These are phyloP conservation scores for Phoenix dactylifera DNA, from an alignment of 176 grass and related monocot species.

Conservation along the genomic window DNA sequence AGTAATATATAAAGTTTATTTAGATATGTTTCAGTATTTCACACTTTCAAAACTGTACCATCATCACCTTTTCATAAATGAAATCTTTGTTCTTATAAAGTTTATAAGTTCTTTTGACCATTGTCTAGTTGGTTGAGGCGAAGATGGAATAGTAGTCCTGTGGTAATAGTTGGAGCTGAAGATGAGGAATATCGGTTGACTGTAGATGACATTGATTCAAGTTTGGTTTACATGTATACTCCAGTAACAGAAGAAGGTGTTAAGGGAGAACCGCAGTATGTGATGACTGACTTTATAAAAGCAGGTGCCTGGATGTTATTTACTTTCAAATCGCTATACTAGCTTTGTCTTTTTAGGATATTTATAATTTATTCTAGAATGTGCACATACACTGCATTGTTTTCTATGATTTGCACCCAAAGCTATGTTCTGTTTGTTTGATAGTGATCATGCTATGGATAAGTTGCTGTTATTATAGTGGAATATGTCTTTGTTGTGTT, in stretches of 20 bases:
- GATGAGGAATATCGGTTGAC: slow-evolving; percentile 72
- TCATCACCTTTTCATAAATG: slow-evolving; percentile 9
- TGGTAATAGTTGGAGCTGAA: slow-evolving; percentile 60
- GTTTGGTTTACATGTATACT: slow-evolving; percentile 84
- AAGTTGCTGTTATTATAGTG: too few relatives aligned
- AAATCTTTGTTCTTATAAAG: background rate
- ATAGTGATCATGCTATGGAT: too few relatives aligned
- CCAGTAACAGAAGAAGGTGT: slow-evolving; percentile 77
- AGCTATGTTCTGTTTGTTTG: too few relatives aligned
- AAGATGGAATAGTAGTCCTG: slow-evolving; percentile 57
- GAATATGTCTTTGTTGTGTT: too few relatives aligned
- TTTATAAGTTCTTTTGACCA: slow-evolving; percentile 25
- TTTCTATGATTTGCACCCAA: too few relatives aligned
- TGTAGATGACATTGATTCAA: slow-evolving; percentile 71
- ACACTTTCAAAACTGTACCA: background rate
- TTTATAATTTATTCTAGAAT: too few relatives aligned
- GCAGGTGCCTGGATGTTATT: slow-evolving; percentile 35
- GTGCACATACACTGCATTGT: too few relatives aligned
- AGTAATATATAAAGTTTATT: slow-evolving; percentile 13
- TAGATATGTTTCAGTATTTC: background rate
- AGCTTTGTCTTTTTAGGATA: too few relatives aligned
- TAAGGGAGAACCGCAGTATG: slow-evolving; percentile 72
- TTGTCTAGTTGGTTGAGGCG: slow-evolving; percentile 67
- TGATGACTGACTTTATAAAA: slow-evolving; percentile 77
- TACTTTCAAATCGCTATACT: too few relatives aligned